phyloP scores from a whole-genome alignment of 2,329 filamentous ascomycete genomes.

The Metarhizium robertsii region DNA sequence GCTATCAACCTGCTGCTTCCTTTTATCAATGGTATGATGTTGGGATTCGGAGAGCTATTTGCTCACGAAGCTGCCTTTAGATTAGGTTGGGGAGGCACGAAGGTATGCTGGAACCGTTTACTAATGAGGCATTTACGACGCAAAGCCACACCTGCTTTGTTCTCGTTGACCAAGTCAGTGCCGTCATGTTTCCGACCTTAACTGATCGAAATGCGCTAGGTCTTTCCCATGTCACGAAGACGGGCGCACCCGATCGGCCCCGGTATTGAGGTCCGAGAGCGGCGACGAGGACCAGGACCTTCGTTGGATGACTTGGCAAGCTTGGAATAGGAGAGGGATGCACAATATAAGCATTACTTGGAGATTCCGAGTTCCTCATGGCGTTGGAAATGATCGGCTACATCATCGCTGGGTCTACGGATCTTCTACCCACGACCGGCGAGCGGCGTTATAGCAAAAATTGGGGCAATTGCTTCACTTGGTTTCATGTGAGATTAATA shows the following conservation, averaged over 20 bases:
- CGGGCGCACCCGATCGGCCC: slow-evolving; percentile 62
- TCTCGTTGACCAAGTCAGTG: background rate
- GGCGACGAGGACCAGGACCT: slow-evolving; percentile 46
- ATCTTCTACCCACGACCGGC: background rate
- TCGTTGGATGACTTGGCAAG: slow-evolving; percentile 58
- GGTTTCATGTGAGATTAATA: background rate
- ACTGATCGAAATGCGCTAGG: slow-evolving; percentile 26
- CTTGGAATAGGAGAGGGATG: slow-evolving; percentile 45
- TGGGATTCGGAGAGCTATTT: slow-evolving; percentile 94
- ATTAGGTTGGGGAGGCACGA: slow-evolving; percentile 87
- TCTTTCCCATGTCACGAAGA: slow-evolving; percentile 52
- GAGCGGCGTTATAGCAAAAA: background rate
- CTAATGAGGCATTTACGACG: background rate
- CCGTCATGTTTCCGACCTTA: background rate
- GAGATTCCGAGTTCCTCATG: background rate
- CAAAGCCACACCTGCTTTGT: background rate
- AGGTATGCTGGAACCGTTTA: slow-evolving; percentile 46
- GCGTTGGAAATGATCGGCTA: background rate
- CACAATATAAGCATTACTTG: background rate
- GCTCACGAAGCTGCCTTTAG: slow-evolving; percentile 92
- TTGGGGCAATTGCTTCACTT: background rate
- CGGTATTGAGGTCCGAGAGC: slow-evolving; percentile 70
- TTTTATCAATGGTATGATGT: slow-evolving; percentile 96
- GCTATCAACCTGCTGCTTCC: slow-evolving; percentile 94
- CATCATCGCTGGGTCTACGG: background rate